Percentiles rank a stretch among this genome's conserved stretches.
Evolutionary conservation across 2,329 filamentous ascomycete species (phyloP).

Genomic region (Apiospora sp.): DNA sequence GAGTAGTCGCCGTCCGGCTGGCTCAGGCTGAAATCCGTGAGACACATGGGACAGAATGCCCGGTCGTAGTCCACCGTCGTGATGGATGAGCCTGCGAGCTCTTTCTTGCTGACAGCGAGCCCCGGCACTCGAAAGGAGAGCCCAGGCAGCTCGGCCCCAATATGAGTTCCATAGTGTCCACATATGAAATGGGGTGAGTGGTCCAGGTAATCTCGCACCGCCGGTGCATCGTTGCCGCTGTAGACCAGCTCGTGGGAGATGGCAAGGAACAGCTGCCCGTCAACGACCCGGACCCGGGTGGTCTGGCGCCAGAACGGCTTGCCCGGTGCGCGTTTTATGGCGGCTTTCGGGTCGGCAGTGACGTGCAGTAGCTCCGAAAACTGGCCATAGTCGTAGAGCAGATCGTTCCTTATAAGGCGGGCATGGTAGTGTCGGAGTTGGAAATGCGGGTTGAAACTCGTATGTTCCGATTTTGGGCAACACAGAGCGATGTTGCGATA

Average conservation of each 20-base stretch:
- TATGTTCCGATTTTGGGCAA: neutral
- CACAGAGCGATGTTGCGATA: neutral
- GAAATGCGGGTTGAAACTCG: neutral
- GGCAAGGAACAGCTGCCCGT: conserved; percentile 13
- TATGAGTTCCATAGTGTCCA: conserved; percentile 13
- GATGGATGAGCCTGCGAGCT: neutral
- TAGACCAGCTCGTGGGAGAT: conserved; percentile 15
- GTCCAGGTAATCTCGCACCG: neutral
- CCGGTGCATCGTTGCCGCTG: neutral
- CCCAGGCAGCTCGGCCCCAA: conserved; percentile 5
- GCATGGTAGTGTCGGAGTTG: conserved; percentile 14
- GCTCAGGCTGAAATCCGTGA: conserved; percentile 16
- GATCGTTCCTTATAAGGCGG: conserved; percentile 1
- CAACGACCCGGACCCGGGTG: neutral
- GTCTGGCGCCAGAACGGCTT: conserved; percentile 16
- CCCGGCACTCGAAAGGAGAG: conserved; percentile 4
- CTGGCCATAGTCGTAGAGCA: conserved; percentile 8
- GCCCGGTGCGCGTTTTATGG: neutral
- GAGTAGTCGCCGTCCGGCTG: neutral
- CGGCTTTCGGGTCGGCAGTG: neutral
- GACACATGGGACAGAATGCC: conserved; percentile 17
- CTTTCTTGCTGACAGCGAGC: neutral
- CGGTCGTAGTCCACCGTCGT: conserved; percentile 15
- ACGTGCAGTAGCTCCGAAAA: conserved; percentile 9
- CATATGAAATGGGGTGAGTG: conserved; percentile 10